Percentiles rank a stretch among this genome's conserved stretches.
Evolutionary conservation across 495 filamentous ascomycete genomes (phyloP).

Genomic region (Penicillium canariense): DNA sequence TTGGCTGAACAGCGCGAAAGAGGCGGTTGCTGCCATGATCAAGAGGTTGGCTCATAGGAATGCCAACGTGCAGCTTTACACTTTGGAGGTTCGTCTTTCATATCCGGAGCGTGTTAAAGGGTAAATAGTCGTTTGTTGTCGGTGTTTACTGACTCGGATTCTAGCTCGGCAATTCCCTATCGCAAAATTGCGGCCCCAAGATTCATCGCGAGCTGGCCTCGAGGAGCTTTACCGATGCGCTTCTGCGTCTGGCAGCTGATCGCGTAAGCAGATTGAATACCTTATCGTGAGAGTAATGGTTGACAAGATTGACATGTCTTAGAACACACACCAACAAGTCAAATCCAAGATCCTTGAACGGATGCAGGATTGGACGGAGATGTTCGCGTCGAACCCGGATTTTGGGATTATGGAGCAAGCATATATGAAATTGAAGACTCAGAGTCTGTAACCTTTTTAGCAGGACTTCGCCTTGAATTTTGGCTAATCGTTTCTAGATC

Average conservation of each 20-base stretch:
- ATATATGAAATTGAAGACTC: constrained; percentile 80
- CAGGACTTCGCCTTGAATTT: not conserved
- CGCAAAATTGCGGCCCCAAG: constrained; percentile 88
- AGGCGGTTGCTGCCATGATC: constrained; percentile 91
- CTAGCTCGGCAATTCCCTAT: constrained; percentile 83
- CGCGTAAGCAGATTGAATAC: constrained; percentile 47
- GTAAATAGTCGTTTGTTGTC: not conserved
- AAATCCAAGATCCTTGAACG: constrained; percentile 96
- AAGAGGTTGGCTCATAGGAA: constrained; percentile 95
- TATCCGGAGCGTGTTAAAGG: not conserved
- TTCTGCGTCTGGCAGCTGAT: constrained; percentile 86
- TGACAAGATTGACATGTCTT: constrained; percentile 1
- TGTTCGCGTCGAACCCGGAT: constrained; percentile 88
- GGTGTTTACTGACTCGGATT: constrained; percentile 7
- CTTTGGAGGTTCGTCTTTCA: constrained; percentile 70
- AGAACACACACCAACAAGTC: constrained; percentile 94
- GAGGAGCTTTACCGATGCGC: constrained; percentile 91
- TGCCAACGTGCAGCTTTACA: constrained; percentile 99
- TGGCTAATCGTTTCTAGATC: constrained; percentile 54
- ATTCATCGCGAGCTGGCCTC: constrained; percentile 94
- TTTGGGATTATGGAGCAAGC: constrained; percentile 98
- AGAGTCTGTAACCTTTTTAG: constrained; percentile 48
- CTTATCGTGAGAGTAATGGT: not conserved
- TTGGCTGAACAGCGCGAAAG: constrained; percentile 61
- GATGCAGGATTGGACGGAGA: constrained; percentile 93